Evolutionary conservation across 1,284 basidiomycete genomes (phyloP).

Genomic region (Lentinus polychrous): DNA sequence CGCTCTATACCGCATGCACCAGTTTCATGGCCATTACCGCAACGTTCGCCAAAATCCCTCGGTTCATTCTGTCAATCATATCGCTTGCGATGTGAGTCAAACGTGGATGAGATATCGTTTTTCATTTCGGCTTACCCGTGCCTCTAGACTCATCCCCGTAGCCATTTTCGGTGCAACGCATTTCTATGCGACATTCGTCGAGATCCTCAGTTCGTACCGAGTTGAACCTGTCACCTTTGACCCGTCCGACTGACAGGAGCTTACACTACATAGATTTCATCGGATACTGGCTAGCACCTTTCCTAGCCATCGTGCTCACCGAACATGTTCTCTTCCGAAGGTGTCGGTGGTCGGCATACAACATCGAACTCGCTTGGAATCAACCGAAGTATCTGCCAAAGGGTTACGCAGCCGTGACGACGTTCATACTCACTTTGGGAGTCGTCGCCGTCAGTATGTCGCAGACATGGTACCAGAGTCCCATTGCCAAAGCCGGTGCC

Average conservation of each 20-base stretch:
- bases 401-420: slow-evolving; percentile 42
- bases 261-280: slow-evolving; percentile 39
- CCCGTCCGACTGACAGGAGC: neutral
- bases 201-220: slow-evolving; percentile 42
- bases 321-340: slow-evolving; percentile 55
- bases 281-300: slow-evolving; percentile 55
- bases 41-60: slow-evolving; percentile 52
- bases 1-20: slow-evolving; percentile 73
- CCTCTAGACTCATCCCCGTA: slow-evolving; percentile 45
- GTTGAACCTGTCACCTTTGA: neutral
- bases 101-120: neutral
- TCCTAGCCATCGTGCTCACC: slow-evolving; percentile 43
- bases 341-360: slow-evolving; percentile 27
- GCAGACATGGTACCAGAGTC: slow-evolving; percentile 52
- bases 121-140: slow-evolving; percentile 6
- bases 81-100: slow-evolving; percentile 59
- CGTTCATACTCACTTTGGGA: slow-evolving; percentile 42
- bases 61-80: slow-evolving; percentile 66
- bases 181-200: slow-evolving; percentile 52
- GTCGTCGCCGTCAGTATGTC: slow-evolving; percentile 54
- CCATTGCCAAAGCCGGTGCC: slow-evolving; percentile 38
- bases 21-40: slow-evolving; percentile 64
- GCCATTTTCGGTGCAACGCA: slow-evolving; percentile 52
- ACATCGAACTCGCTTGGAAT: slow-evolving; percentile 34
- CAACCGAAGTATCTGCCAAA: slow-evolving; percentile 32